phyloP scores from a whole-genome alignment of 2,329 filamentous ascomycete species.

The Alternaria solani region DNA sequence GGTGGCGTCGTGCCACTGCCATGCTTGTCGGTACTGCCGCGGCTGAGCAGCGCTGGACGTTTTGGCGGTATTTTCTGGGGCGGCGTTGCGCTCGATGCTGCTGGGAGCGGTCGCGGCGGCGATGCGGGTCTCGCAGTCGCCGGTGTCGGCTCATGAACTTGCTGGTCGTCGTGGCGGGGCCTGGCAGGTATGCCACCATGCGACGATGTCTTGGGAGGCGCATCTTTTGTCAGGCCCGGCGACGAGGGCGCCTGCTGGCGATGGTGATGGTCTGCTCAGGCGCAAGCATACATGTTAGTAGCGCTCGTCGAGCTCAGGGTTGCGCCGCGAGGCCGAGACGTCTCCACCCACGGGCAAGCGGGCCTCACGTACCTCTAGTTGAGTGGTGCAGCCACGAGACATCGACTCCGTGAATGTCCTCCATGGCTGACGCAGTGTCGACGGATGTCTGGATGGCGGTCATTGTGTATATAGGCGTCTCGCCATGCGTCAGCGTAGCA shows the following conservation, averaged over 20 bases:
- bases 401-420: slow-evolving; percentile 82
- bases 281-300: slow-evolving; percentile 26
- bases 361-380: slow-evolving; percentile 78
- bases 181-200: slow-evolving; percentile 39
- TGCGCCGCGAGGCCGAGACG: slow-evolving; percentile 28
- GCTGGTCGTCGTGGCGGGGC: slow-evolving; percentile 27
- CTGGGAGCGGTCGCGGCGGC: slow-evolving; percentile 31
- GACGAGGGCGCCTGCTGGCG: slow-evolving; percentile 49
- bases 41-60: slow-evolving; percentile 55
- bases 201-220: slow-evolving; percentile 47
- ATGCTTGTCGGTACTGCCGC: slow-evolving; percentile 51
- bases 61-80: slow-evolving; percentile 42
- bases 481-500: slow-evolving; percentile 37
- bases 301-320: slow-evolving; percentile 17
- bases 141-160: slow-evolving; percentile 23
- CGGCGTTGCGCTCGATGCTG: slow-evolving; percentile 21
- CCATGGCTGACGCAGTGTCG: slow-evolving; percentile 63
- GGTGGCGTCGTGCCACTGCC: slow-evolving; percentile 39
- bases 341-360: slow-evolving; percentile 33
- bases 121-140: slow-evolving; percentile 37
- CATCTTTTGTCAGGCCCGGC: slow-evolving; percentile 44
- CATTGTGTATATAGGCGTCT: slow-evolving; percentile 28
- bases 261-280: slow-evolving; percentile 45
- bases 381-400: slow-evolving; percentile 91
- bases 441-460: slow-evolving; percentile 32